A percentile compares a stretch with the other conserved stretches of the same genome.
phyloP scores from a whole-genome alignment of 345 rosid species.

The Laguncularia racemosa region DNA sequence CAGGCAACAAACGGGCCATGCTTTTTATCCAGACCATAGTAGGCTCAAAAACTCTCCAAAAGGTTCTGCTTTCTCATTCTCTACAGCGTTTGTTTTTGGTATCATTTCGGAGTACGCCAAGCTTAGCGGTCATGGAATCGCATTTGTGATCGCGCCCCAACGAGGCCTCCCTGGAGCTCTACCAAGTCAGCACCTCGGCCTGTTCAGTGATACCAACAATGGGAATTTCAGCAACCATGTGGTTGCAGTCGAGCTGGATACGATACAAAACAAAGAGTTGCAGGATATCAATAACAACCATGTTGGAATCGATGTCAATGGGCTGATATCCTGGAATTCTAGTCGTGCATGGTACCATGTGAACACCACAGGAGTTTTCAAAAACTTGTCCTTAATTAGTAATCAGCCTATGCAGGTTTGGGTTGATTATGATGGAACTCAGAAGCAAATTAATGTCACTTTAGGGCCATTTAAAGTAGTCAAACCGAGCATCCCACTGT shows the following conservation, averaged over 20 bases:
- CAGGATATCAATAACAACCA: slow-evolving; percentile 37
- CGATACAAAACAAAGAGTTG: slow-evolving; percentile 19
- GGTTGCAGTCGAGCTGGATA: slow-evolving; percentile 52
- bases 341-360: slow-evolving; percentile 21
- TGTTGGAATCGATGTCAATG: slow-evolving; percentile 48
- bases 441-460: slow-evolving; percentile 32
- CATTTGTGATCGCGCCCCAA: slow-evolving; percentile 45
- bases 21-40: slow-evolving; percentile 28
- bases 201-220: slow-evolving; percentile 27
- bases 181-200: slow-evolving; percentile 33
- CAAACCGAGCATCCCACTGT: slow-evolving; percentile 40
- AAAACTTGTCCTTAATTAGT: slow-evolving; percentile 10
- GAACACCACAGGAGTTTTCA: slow-evolving; percentile 4
- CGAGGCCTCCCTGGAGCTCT: slow-evolving; percentile 27
- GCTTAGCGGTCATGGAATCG: slow-evolving; percentile 43
- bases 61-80: slow-evolving; percentile 30
- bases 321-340: slow-evolving; percentile 20
- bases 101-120: slow-evolving; percentile 20
- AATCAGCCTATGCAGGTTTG: slow-evolving; percentile 38
- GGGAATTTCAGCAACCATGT: slow-evolving; percentile 38
- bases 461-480: slow-evolving; percentile 25
- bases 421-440: slow-evolving; percentile 37
- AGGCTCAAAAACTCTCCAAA: slow-evolving; percentile 32
- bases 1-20: slow-evolving; percentile 25
- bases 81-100: slow-evolving; percentile 52